Conservation (phyloP, 164 flowering plant species). For the Saururus chinensis region DNA sequence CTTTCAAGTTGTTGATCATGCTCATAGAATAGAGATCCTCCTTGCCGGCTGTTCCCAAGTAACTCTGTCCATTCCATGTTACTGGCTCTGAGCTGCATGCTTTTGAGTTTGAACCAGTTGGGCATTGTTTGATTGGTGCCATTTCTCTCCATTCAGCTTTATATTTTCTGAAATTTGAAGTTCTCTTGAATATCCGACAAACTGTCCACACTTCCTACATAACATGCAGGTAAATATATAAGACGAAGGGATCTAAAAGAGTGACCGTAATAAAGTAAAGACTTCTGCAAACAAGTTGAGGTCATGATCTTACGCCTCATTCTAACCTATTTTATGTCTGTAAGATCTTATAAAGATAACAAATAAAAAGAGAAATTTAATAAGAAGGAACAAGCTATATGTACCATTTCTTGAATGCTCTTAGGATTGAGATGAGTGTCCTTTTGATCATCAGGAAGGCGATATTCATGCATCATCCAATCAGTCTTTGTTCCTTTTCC, state of each 20-base stretch:
- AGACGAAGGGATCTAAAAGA: too few relatives aligned
- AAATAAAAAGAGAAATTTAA: too few relatives aligned
- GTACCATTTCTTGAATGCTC: not conserved
- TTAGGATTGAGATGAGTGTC: not conserved
- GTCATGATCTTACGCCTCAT: too few relatives aligned
- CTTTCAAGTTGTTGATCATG: not conserved
- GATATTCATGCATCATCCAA: slow-evolving; percentile 99
- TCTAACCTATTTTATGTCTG: too few relatives aligned
- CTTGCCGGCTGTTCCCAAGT: not conserved
- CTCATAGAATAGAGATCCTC: not conserved
- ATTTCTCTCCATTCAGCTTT: not conserved
- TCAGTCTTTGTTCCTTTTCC: slow-evolving; percentile 96
- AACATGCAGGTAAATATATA: not conserved
- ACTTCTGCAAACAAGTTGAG: too few relatives aligned
- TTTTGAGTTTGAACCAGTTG: not conserved
- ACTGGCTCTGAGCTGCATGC: not conserved
- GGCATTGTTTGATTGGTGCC: not conserved
- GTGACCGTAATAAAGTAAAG: not conserved
- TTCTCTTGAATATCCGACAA: not conserved
- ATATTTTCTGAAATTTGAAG: not conserved
- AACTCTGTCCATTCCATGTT: not conserved
- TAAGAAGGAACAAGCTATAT: too few relatives aligned
- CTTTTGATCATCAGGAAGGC: slow-evolving; percentile 44
- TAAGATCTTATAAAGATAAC: too few relatives aligned
- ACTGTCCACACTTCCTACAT: not conserved